Percentiles rank a stretch among this genome's conserved stretches.
Conservation (phyloP, 352 stramenopile genomes). For the Phytophthora aleatoria region DNA sequence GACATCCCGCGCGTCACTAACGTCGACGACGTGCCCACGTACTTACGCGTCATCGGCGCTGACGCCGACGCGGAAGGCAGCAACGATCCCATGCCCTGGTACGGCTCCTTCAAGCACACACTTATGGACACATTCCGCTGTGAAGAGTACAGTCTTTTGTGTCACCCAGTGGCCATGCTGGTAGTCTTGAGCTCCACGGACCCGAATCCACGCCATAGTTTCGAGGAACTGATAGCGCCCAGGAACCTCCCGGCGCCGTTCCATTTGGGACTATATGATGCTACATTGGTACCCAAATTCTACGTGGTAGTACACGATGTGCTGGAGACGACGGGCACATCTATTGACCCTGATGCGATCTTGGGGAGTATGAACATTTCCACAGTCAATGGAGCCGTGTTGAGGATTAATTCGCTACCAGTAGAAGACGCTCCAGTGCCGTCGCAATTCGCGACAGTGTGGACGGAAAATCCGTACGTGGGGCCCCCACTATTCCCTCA, state of each 20-base stretch:
- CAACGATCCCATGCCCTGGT: conserved; percentile 76
- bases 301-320: conserved; percentile 91
- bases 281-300: conserved; percentile 77
- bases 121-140: conserved; percentile 86
- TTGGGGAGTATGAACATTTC: conserved; percentile 72
- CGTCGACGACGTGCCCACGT: conserved; percentile 70
- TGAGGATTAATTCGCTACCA: conserved; percentile 73
- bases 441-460: conserved; percentile 42
- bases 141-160: conserved; percentile 80
- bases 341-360: conserved; percentile 81
- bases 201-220: conserved; percentile 73
- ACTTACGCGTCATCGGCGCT: conserved; percentile 63
- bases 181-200: conserved; percentile 86
- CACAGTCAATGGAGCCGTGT: conserved; percentile 48
- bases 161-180: conserved; percentile 74
- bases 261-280: conserved; percentile 79
- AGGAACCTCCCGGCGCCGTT: conserved; percentile 65
- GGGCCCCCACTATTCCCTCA: conserved; percentile 49
- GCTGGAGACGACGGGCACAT: conserved; percentile 73
- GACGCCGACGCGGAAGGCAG: conserved; percentile 37
- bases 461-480: conserved; percentile 70
- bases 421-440: conserved; percentile 34
- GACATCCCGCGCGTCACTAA: conserved; percentile 61
- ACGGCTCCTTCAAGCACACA: conserved; percentile 74
- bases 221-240: conserved; percentile 63